These are phyloP conservation scores for Saturnispora dispora DNA, from an alignment of 805 yeast genomes.

Conservation along the genomic window DNA sequence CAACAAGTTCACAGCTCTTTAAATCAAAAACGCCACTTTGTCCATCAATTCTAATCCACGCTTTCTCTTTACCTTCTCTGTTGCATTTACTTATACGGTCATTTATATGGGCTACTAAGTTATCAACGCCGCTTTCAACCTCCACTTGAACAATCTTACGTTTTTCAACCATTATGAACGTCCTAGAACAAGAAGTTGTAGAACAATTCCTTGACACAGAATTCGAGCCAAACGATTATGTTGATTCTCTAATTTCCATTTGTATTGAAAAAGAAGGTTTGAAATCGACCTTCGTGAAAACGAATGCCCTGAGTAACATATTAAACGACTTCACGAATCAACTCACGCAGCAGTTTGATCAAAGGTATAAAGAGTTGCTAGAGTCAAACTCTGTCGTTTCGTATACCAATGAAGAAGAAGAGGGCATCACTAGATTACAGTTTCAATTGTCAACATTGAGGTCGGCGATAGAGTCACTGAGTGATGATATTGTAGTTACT, in stretches of 20 bases:
- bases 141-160: constrained; percentile 2
- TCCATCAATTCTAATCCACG: constrained; percentile 6
- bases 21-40: constrained; percentile 5
- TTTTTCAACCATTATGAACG: neutral
- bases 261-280: constrained; percentile 13
- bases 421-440: constrained; percentile 49
- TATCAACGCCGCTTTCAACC: neutral
- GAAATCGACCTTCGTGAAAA: constrained; percentile 14
- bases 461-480: constrained; percentile 48
- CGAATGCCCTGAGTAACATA: constrained; percentile 6
- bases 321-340: constrained; percentile 56
- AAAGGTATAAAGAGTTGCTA: constrained; percentile 35
- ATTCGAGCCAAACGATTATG: constrained; percentile 54
- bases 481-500: constrained; percentile 35
- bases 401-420: constrained; percentile 12
- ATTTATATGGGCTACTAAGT: neutral
- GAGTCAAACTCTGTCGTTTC: constrained; percentile 2
- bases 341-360: constrained; percentile 44
- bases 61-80: neutral
- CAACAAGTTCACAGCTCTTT: neutral
- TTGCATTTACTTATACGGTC: neutral
- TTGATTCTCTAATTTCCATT: constrained; percentile 48
- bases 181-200: constrained; percentile 30
- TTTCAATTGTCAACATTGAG: constrained; percentile 56
- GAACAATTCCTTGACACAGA: constrained; percentile 62